Conservation (phyloP, 1,139 yeast species). For the Suzukiozyma palmioleophila region DNA sequence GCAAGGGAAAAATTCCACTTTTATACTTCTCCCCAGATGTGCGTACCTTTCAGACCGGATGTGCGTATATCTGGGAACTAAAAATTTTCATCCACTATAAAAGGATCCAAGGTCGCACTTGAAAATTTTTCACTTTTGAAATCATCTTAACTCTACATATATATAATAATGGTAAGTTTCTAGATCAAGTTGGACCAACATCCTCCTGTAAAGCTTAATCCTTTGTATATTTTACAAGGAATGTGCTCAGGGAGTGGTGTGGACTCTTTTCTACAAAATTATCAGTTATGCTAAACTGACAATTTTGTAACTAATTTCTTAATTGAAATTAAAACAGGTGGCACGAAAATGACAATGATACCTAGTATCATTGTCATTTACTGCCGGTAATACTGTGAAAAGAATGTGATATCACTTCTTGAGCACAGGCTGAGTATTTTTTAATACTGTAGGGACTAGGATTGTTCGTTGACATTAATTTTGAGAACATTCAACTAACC, state of each 20-base stretch:
- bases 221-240: slow-evolving; percentile 1
- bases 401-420: slow-evolving; percentile 25
- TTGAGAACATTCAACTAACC: slow-evolving; percentile 40
- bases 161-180: slow-evolving; percentile 2
- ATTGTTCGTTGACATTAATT: slow-evolving; percentile 24
- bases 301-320: not conserved
- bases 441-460: slow-evolving; percentile 40
- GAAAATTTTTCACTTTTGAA: not conserved
- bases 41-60: slow-evolving; percentile 1
- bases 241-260: slow-evolving; percentile 2
- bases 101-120: not conserved
- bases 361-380: not conserved
- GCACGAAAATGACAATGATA: not conserved
- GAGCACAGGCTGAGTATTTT: slow-evolving; percentile 47
- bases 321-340: not conserved
- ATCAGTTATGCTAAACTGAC: too few relatives aligned
- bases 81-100: not conserved
- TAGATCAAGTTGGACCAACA: slow-evolving; percentile 4
- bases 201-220: slow-evolving; percentile 3
- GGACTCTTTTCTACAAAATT: not conserved
- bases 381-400: not conserved
- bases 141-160: too few relatives aligned
- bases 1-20: too few relatives aligned
- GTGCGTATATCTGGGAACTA: not conserved
- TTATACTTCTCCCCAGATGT: slow-evolving; percentile 1